Conservation (phyloP, 257 asterid genomes). For the Dorcoceras hygrometricum region DNA sequence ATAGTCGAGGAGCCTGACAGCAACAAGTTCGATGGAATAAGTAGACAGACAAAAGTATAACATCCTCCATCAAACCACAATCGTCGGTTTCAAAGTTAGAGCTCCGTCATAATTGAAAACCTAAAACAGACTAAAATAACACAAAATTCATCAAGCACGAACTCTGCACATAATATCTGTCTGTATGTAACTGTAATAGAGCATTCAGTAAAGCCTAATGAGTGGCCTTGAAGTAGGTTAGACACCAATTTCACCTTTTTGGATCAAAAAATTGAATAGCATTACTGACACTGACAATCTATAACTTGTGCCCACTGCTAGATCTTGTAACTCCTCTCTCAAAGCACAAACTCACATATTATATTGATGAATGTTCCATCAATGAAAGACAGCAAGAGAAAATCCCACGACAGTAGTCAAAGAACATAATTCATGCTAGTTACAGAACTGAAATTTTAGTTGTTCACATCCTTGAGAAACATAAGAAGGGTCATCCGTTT, state of each 20-base stretch:
- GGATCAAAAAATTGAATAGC: not conserved
- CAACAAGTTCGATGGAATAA: slow-evolving; percentile 13
- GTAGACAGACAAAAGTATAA: not conserved
- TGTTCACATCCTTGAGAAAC: too few species aligned
- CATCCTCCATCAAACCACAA: not conserved
- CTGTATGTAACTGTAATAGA: not conserved
- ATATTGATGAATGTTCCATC: not conserved
- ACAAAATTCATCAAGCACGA: not conserved
- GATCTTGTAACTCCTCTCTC: not conserved
- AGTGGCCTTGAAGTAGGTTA: not conserved
- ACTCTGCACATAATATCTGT: not conserved
- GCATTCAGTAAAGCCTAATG: not conserved
- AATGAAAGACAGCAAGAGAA: not conserved
- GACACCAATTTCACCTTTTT: not conserved
- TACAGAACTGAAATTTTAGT: too few species aligned
- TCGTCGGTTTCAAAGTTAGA: not conserved
- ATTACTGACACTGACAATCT: not conserved
- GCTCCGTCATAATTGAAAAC: not conserved
- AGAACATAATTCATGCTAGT: too few species aligned
- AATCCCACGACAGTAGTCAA: too few species aligned
- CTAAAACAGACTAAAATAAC: not conserved
- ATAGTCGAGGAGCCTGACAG: slow-evolving; percentile 87
- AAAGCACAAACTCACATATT: not conserved
- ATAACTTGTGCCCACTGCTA: not conserved
- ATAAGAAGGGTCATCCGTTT: too few species aligned